Base-by-base conservation (phyloP, 1,284 basidiomycete species). In the Calocybe gambosa region DNA sequence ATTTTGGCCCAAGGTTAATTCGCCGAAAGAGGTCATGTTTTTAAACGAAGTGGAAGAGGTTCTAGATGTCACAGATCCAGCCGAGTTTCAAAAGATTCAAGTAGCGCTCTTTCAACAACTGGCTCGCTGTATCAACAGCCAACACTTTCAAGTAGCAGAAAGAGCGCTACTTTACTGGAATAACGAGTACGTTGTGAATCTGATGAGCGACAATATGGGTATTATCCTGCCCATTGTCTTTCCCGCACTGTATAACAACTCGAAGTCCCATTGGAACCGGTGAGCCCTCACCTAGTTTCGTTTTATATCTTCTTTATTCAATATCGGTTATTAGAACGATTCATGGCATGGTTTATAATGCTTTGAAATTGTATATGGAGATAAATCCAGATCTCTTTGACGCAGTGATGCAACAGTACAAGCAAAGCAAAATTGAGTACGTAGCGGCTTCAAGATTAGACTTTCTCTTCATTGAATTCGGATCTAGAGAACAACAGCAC, bases 1-100 rank as follows among this genome's bases (percentile, higher is more conserved):
- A 62, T 99, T 82, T 70, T 99, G 96, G 96, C 96, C 96, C 37
- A 99, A 99, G 69, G 95, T 99, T 59, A 99, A 99, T 68, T 95
- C 92, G 39, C 94, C 93, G n/a, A 99, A 99, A 70, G 96, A 99
- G 66, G 96, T 99, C 68, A 99, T 99, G 96, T 99, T 93, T 74
- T 75, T 99, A 54, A 99, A 98, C 70, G 96, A 99, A 73, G 93
- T 99, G 49, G 96, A 99, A 67, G 96, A 99, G 71, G 92, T 99
- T 15, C 71, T 99, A 51, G 96, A 99, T 65, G 96, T 99, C 47
- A 98, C 98, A 58, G 95, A 99, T 65, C 92, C 93, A 6, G 78
- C 77, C 50, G 95, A 99, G 67, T 99, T 99, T 71, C 87, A 87
- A 66, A 99, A 98, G 78, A 91, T 99, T 55, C 90, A 96, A 68